Evolutionary conservation across 768 basidiomycete genomes (phyloP), one percentile per base, ranked within the genome.

Genomic region (Boletus subcaerulescens): DNA sequence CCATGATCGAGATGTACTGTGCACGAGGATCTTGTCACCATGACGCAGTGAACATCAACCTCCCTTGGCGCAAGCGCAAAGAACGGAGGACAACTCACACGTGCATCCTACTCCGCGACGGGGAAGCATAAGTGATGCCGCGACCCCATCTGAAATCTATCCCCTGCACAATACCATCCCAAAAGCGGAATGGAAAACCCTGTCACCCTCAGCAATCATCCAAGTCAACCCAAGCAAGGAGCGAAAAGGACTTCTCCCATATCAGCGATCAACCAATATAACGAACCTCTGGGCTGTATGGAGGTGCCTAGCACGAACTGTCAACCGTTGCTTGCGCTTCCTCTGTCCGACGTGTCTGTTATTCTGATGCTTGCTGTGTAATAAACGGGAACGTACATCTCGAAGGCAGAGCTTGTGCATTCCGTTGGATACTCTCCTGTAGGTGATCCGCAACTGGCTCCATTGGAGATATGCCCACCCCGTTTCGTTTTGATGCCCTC

Each of bases 401-500:
- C 2, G 86, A 85, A 60, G 90, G 84, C 41, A 93, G 73, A 20
- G 81, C 80, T 46, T 75, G 79, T 0, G 88, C 87, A 40, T 82
- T 86, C 59, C 80, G 84, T 51, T 87, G 83, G 59, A 99, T 95
- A 44, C 85, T 81, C 32, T 88, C 84, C 79, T 92, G 89, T 56
- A 99, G 75, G 71, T 90, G 85, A 53, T 80, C 81, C 60, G 85
- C 85, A 35, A 92, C 91, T 10, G 83, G 82, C 68, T 90, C 82
- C 89, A 97, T 95, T 3, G 93, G 91, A 54, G 78, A 76, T 18
- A 90, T 84, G 73, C 97, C 93, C 36, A 99, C 86, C 68, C 85
- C 86, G 73, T 95, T 96, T 59, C 96, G 82, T 71, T 95, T 50
- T 81, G 82, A 4, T n/a, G 93, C 88, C 49, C 82, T 82, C 65